Percentiles rank a stretch among this genome's conserved stretches.
Conservation (phyloP, 1,284 basidiomycete species). For the Ceratobasidium sp. region DNA sequence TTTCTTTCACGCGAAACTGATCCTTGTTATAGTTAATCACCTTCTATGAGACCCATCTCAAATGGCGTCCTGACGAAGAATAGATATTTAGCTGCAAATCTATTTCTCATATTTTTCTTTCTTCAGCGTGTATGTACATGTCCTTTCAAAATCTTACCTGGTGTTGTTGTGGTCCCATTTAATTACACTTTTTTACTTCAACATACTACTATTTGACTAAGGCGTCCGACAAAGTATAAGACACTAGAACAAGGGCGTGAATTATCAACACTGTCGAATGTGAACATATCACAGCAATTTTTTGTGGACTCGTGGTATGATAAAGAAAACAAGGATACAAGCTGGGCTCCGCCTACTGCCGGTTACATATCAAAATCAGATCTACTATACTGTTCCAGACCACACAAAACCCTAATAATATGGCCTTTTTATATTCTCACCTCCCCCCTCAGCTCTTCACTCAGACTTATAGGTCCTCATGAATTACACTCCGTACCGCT, state of each 20-base stretch:
- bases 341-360: too few relatives aligned
- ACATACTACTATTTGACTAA: background rate
- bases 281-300: too few relatives aligned
- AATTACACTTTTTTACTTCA: background rate
- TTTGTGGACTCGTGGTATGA: too few relatives aligned
- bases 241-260: too few relatives aligned
- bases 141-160: background rate
- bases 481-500: slow-evolving; percentile 26
- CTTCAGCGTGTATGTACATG: background rate
- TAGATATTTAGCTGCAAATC: background rate
- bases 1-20: background rate
- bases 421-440: too few relatives aligned
- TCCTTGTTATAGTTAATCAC: slow-evolving; percentile 34
- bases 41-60: slow-evolving; percentile 44
- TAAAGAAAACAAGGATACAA: too few relatives aligned
- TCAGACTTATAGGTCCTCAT: slow-evolving; percentile 22
- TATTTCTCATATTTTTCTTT: background rate
- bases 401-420: too few relatives aligned
- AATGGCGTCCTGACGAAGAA: slow-evolving; percentile 37
- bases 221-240: too few relatives aligned
- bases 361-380: too few relatives aligned
- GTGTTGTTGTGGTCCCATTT: slow-evolving; percentile 12
- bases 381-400: too few relatives aligned
- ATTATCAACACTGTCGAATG: too few relatives aligned
- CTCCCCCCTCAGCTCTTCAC: too few relatives aligned